Evolutionary conservation across 164 flowering plant genomes (phyloP).

Genomic region (Protea cynaroides): DNA sequence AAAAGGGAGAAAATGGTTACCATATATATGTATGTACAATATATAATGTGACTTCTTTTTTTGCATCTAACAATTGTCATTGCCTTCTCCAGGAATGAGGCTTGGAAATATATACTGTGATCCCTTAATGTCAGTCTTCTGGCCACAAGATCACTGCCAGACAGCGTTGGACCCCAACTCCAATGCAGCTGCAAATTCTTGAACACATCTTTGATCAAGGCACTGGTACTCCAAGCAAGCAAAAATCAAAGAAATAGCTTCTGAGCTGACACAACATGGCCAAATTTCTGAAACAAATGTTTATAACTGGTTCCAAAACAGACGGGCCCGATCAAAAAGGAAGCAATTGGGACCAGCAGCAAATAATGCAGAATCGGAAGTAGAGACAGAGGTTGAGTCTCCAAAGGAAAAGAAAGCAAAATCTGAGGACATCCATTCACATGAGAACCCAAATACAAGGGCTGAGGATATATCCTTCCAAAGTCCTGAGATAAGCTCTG

Average conservation of each 20-base stretch:
- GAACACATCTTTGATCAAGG: conserved; percentile 89
- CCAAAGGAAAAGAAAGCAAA: conserved; percentile 59
- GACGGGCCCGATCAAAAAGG: conserved; percentile 85
- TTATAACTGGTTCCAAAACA: conserved; percentile 92
- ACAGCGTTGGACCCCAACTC: conserved; percentile 96
- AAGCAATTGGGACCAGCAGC: conserved; percentile 37
- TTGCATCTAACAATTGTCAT: neutral
- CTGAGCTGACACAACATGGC: conserved; percentile 76
- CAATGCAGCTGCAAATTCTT: conserved; percentile 87
- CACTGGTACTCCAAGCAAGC: conserved; percentile 91
- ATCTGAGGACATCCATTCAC: conserved; percentile 36
- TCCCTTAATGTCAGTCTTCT: conserved; percentile 60
- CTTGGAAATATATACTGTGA: conserved; percentile 82
- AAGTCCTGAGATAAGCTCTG: conserved; percentile 50
- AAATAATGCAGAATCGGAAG: conserved; percentile 51
- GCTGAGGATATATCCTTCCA: conserved; percentile 60
- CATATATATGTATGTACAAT: too few relatives aligned
- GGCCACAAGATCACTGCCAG: conserved; percentile 81
- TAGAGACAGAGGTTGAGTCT: conserved; percentile 69
- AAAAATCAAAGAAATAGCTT: conserved; percentile 63
- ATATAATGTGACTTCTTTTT: neutral
- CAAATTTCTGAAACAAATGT: conserved; percentile 88
- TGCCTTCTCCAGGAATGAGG: conserved; percentile 55
- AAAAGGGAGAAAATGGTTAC: too few relatives aligned
- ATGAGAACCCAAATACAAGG: conserved; percentile 26